Conservation (phyloP, 2,329 filamentous ascomycete genomes). For the Apiospora phragmitis region DNA sequence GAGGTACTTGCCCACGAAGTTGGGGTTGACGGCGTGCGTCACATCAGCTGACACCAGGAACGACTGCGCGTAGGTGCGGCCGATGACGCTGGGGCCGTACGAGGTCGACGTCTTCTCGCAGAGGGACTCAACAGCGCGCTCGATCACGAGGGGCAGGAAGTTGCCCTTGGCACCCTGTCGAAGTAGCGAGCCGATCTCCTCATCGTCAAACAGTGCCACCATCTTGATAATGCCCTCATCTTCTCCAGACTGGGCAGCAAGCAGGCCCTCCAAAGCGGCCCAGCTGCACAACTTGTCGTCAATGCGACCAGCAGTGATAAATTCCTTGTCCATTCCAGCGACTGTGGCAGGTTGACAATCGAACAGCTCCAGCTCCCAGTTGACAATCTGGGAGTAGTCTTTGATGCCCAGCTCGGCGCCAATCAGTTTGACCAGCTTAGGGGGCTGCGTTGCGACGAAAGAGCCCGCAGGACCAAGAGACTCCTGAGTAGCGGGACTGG, state of each 20-base stretch:
- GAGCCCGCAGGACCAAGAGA: slow-evolving; percentile 63
- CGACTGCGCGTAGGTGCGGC: slow-evolving; percentile 84
- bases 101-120: slow-evolving; percentile 36
- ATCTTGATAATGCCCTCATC: slow-evolving; percentile 76
- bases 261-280: slow-evolving; percentile 81
- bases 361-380: slow-evolving; percentile 97
- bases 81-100: slow-evolving; percentile 64
- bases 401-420: slow-evolving; percentile 73
- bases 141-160: slow-evolving; percentile 79
- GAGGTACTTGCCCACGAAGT: slow-evolving; percentile 84
- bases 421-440: slow-evolving; percentile 81
- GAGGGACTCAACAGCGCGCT: slow-evolving; percentile 74
- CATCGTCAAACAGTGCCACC: slow-evolving; percentile 93
- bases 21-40: slow-evolving; percentile 91
- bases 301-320: slow-evolving; percentile 93
- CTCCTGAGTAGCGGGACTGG: slow-evolving; percentile 36
- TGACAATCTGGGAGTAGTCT: slow-evolving; percentile 75
- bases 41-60: slow-evolving; percentile 94
- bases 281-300: slow-evolving; percentile 98
- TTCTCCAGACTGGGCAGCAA: slow-evolving; percentile 62
- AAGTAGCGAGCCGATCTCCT: slow-evolving; percentile 90
- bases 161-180: slow-evolving; percentile 89
- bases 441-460: slow-evolving; percentile 83
- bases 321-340: slow-evolving; percentile 84
- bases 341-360: slow-evolving; percentile 84